Evolutionary conservation across 768 basidiomycete genomes (phyloP).

Genomic region (Tricholoma hemisulphureum): DNA sequence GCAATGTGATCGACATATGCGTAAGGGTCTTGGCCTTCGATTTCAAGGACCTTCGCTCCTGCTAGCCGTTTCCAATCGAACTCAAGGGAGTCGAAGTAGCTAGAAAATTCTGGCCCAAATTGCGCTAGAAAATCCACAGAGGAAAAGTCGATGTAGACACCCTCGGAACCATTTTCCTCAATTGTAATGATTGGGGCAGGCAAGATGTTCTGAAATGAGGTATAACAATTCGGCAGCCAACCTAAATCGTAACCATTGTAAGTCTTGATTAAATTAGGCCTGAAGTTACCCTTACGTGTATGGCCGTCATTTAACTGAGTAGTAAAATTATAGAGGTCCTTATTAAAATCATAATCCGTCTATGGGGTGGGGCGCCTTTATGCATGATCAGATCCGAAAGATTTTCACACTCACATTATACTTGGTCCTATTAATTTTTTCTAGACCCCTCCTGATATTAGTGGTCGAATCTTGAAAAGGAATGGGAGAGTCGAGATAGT

Average conservation of each 20-base stretch:
- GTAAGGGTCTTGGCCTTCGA: slow-evolving; percentile 53
- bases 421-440: slow-evolving; percentile 45
- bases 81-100: slow-evolving; percentile 44
- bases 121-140: slow-evolving; percentile 48
- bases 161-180: slow-evolving; percentile 45
- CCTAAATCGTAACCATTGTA: slow-evolving; percentile 33
- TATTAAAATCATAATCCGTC: slow-evolving; percentile 69
- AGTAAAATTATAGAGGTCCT: slow-evolving; percentile 52
- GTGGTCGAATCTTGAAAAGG: slow-evolving; percentile 57
- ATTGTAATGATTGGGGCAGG: slow-evolving; percentile 56
- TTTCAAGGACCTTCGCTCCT: slow-evolving; percentile 54
- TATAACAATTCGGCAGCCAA: slow-evolving; percentile 60
- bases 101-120: slow-evolving; percentile 45
- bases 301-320: slow-evolving; percentile 64
- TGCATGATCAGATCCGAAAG: background rate
- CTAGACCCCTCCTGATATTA: slow-evolving; percentile 50
- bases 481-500: slow-evolving; percentile 47
- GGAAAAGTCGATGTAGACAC: slow-evolving; percentile 55
- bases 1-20: slow-evolving; percentile 58
- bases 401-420: slow-evolving; percentile 37
- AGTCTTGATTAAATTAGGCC: background rate
- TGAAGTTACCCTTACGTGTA: slow-evolving; percentile 39
- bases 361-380: slow-evolving; percentile 22
- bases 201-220: slow-evolving; percentile 50
- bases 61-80: slow-evolving; percentile 63